Percentiles rank a stretch among this genome's conserved stretches.
Conservation (phyloP, 2,329 filamentous ascomycete genomes). For the Pyrenochaeta sp. region DNA sequence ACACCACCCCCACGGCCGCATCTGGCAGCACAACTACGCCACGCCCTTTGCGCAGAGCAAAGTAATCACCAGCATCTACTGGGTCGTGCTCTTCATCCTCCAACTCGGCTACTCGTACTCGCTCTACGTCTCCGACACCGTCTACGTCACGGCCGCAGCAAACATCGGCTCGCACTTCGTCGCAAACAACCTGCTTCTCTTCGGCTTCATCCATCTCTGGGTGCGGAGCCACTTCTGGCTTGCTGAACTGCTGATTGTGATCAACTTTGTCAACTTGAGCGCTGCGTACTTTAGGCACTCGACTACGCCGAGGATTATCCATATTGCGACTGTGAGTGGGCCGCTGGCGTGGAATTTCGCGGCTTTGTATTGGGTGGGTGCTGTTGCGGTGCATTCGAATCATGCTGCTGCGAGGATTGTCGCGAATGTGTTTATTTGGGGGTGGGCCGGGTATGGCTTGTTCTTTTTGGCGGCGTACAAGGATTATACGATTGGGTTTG, state of each 20-base stretch:
- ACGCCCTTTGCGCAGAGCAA: constrained; percentile 81
- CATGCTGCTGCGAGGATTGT: constrained; percentile 77
- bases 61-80: constrained; percentile 74
- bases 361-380: constrained; percentile 88
- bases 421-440: constrained; percentile 89
- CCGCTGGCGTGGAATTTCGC: constrained; percentile 88
- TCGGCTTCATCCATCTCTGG: constrained; percentile 85
- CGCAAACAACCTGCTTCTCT: constrained; percentile 82
- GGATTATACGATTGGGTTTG: constrained; percentile 81
- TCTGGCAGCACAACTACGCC: constrained; percentile 77
- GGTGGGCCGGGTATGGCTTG: constrained; percentile 76
- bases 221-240: constrained; percentile 77
- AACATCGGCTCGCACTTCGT: constrained; percentile 87
- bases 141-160: constrained; percentile 72
- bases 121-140: constrained; percentile 73
- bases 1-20: constrained; percentile 59
- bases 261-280: constrained; percentile 84
- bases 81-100: constrained; percentile 76
- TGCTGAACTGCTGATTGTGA: constrained; percentile 76
- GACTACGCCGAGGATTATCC: constrained; percentile 75
- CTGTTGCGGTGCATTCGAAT: constrained; percentile 76
- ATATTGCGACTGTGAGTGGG: constrained; percentile 76
- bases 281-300: constrained; percentile 83
- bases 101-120: constrained; percentile 79
- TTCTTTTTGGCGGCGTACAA: constrained; percentile 80